These are phyloP conservation scores for Neopestalotiopsis sp. DNA, from an alignment of 2,329 filamentous ascomycete genomes.

Conservation along the genomic window DNA sequence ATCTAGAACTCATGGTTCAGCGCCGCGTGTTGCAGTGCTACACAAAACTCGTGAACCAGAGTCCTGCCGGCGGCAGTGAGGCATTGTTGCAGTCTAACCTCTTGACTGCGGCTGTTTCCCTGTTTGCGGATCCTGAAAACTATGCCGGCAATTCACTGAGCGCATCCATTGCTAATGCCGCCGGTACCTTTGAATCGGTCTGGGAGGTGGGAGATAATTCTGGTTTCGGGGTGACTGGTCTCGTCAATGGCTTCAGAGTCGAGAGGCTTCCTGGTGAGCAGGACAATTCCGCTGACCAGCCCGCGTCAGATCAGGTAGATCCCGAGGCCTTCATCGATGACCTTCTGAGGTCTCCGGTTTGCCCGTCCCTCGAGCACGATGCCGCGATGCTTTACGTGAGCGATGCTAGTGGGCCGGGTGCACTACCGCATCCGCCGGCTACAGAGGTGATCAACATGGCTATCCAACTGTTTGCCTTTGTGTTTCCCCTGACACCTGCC, in stretches of 20 bases:
- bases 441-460: slow-evolving; percentile 96
- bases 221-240: slow-evolving; percentile 89
- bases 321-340: slow-evolving; percentile 70
- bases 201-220: slow-evolving; percentile 97
- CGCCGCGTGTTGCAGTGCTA: slow-evolving; percentile 94
- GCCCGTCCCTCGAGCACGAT: slow-evolving; percentile 87
- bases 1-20: slow-evolving; percentile 92
- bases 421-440: slow-evolving; percentile 77
- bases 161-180: slow-evolving; percentile 88
- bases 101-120: slow-evolving; percentile 84
- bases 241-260: slow-evolving; percentile 79
- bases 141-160: slow-evolving; percentile 86
- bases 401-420: slow-evolving; percentile 49
- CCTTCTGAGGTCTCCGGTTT: slow-evolving; percentile 73
- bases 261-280: slow-evolving; percentile 74
- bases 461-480: slow-evolving; percentile 90
- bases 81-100: slow-evolving; percentile 89
- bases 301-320: slow-evolving; percentile 57
- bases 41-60: slow-evolving; percentile 86
- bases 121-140: slow-evolving; percentile 91
- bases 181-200: slow-evolving; percentile 87
- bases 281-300: slow-evolving; percentile 51
- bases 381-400: slow-evolving; percentile 79
- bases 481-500: slow-evolving; percentile 84
- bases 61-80: slow-evolving; percentile 83